Percentiles rank a stretch among this genome's conserved stretches.
Conservation (phyloP, 108 stramenopile species). For the Chaetoceros muelleri region DNA sequence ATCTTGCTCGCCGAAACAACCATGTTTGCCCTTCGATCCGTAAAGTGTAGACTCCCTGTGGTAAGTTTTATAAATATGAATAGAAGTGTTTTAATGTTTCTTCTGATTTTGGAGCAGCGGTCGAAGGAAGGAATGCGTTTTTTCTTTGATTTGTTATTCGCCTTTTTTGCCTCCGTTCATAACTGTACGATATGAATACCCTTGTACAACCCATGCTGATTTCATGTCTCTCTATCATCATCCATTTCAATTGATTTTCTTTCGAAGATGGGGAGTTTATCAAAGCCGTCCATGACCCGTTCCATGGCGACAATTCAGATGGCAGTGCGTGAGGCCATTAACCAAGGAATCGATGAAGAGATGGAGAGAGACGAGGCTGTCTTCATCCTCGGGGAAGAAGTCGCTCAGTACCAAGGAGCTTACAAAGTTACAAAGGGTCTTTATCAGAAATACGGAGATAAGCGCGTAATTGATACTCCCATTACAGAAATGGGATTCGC, state of each 20-base stretch:
- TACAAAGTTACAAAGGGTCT: conserved; percentile 98
- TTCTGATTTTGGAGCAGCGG: background rate
- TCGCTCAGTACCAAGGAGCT: conserved; percentile 99
- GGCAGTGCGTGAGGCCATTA: conserved; percentile 96
- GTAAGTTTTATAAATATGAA: background rate
- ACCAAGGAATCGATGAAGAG: conserved; percentile 95
- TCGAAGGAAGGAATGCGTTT: background rate
- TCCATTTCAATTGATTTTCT: background rate
- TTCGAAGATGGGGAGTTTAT: background rate
- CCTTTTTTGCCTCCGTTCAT: no score
- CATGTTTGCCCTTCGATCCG: background rate
- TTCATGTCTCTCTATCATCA: background rate
- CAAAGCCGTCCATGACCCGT: conserved; percentile 8
- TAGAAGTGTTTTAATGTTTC: background rate
- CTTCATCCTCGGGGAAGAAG: conserved; percentile 97
- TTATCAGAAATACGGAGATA: conserved; percentile 95
- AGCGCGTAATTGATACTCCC: conserved; percentile 98
- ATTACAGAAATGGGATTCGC: conserved; percentile 99
- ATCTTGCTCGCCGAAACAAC: no score
- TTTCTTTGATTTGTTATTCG: background rate
- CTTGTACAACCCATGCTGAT: no score
- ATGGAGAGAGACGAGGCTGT: conserved; percentile 91
- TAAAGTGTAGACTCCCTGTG: background rate
- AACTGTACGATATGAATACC: no score
- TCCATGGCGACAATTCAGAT: conserved; percentile 71